These are phyloP conservation scores for Clonostachys byssicola DNA, from an alignment of 2,329 filamentous ascomycete species.

Conservation along the genomic window DNA sequence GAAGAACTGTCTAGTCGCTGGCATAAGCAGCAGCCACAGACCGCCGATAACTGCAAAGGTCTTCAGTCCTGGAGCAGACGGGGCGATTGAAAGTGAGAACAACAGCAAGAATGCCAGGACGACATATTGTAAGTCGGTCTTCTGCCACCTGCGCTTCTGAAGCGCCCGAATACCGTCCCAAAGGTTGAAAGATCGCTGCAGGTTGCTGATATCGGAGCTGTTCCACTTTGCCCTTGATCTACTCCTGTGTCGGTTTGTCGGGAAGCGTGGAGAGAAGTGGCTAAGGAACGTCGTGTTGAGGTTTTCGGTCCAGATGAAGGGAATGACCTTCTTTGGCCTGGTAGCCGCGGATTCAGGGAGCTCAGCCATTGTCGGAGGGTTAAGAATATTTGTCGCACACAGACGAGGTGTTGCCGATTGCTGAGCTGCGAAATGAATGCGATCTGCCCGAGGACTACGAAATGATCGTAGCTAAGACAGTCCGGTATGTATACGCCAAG, in stretches of 20 bases:
- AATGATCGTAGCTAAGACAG: too few species aligned
- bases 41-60: slow-evolving; percentile 65
- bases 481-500: too few species aligned
- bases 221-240: slow-evolving; percentile 32
- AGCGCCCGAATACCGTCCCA: slow-evolving; percentile 73
- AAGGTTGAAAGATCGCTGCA: slow-evolving; percentile 81
- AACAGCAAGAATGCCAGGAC: slow-evolving; percentile 70
- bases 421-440: too few species aligned
- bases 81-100: slow-evolving; percentile 80
- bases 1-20: slow-evolving; percentile 86
- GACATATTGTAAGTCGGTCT: slow-evolving; percentile 82
- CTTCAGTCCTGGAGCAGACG: slow-evolving; percentile 76
- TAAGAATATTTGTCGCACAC: too few species aligned
- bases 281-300: slow-evolving; percentile 36
- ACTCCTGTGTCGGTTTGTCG: slow-evolving; percentile 21
- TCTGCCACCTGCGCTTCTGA: slow-evolving; percentile 73
- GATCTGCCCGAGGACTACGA: too few species aligned
- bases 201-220: slow-evolving; percentile 60
- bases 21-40: slow-evolving; percentile 69
- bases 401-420: too few species aligned
- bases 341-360: neutral
- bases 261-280: slow-evolving; percentile 33
- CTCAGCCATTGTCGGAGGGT: neutral
- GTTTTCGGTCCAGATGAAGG: slow-evolving; percentile 25
- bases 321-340: too few species aligned